A percentile compares a stretch with the other conserved stretches of the same genome.
Conservation (phyloP, 2,329 filamentous ascomycete species). For the Rosellinia necatrix region DNA sequence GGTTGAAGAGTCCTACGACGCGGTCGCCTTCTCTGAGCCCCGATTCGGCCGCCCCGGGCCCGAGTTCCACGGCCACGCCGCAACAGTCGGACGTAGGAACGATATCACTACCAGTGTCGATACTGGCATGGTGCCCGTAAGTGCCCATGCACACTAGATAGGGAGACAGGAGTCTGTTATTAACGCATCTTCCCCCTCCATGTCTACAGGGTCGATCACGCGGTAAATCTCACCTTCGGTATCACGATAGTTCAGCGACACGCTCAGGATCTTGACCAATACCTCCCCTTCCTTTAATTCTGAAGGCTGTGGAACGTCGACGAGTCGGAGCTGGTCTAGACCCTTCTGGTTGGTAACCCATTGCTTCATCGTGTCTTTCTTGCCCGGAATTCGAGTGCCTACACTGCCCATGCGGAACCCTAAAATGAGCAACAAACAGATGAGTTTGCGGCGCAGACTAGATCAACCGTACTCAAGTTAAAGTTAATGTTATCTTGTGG, state of each 20-base stretch:
- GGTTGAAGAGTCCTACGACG: conserved; percentile 69
- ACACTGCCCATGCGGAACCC: not conserved
- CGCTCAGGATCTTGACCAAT: conserved; percentile 51
- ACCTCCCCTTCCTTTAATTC: conserved; percentile 56
- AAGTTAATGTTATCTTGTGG: too few relatives aligned
- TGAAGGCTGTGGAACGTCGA: conserved; percentile 50
- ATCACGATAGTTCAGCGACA: conserved; percentile 57
- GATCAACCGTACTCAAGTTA: too few relatives aligned
- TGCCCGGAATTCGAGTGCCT: not conserved
- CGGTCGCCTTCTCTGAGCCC: conserved; percentile 62
- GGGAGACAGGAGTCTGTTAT: not conserved
- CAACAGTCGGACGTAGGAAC: conserved; percentile 75
- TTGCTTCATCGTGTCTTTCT: conserved; percentile 43
- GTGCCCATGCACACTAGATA: conserved; percentile 68
- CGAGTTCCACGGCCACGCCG: conserved; percentile 60
- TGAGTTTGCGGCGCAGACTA: not conserved
- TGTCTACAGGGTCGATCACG: not conserved
- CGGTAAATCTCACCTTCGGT: conserved; percentile 50
- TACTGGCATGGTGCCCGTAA: conserved; percentile 67
- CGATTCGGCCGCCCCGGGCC: conserved; percentile 47
- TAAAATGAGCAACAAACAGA: not conserved
- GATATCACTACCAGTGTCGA: conserved; percentile 48
- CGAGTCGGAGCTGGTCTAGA: conserved; percentile 55
- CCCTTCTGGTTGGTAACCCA: conserved; percentile 62
- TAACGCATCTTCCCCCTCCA: not conserved